Evolutionary conservation across 2,329 filamentous ascomycete genomes (phyloP), one percentile per base, ranked within the genome.

Genomic region (Biscogniauxia mediterranea): DNA sequence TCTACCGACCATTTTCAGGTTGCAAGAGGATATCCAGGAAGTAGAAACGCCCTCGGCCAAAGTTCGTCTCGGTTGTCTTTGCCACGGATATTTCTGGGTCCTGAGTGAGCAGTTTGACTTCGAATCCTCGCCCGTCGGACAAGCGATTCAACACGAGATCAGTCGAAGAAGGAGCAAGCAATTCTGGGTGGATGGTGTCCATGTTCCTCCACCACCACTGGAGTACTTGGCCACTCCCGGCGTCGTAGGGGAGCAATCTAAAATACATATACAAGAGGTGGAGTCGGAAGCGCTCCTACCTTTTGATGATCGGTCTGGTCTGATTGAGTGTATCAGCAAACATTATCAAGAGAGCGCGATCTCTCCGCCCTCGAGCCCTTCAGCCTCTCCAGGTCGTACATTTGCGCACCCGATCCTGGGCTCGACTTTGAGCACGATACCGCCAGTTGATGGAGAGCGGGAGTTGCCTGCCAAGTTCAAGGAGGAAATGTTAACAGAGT

Each of bases 31-130:
- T 64, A 90, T 95, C 32, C 82, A 86, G 59, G 83, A 85, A 7
- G 80, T 88, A 2, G 86, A 88, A 54, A 83, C 84, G 23, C 86
- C 89, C 0, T 75, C 86, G 51, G 84, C 89, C 28, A 95, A 94
- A 72, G 85, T 96, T 49, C 89, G 91, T 52, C 81, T 96, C 52
- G 92, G 91, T 28, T 93, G 90, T 71, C 79, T 98, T 60, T 91
- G 94, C 56, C 91, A 96, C 71, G 93, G 92, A 8, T 97, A 97
- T 75, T 87, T 97, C 61, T 94, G 91, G 89, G 85, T 86, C 0
- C 73, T 97, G 63, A 87, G 85, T 4, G 89, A 93, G 61, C 88
- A 86, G 59, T 93, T 97, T 64, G 85, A 91, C 53, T 89, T 96
- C 63, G 89, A 93, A 58, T 81, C 81, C 6, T 88, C 89, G 0